Percentiles rank a stretch among this genome's conserved stretches.
Conservation (phyloP, 164 flowering plant genomes). For the Buxus sempervirens region DNA sequence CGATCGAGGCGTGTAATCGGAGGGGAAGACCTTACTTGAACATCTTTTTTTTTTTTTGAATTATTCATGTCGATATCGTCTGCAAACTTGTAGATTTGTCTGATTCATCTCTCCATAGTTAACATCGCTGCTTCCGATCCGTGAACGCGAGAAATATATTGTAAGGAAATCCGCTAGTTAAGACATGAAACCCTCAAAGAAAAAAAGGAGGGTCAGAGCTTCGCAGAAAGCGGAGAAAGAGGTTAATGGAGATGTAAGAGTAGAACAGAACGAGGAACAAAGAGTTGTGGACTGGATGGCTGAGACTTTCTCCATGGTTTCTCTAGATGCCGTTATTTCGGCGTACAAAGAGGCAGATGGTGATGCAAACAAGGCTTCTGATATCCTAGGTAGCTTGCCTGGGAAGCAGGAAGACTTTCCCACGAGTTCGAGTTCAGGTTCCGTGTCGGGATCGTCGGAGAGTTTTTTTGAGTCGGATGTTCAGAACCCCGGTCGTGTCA, state of each 20-base stretch:
- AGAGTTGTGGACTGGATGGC: slow-evolving; percentile 20
- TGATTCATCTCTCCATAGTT: not conserved
- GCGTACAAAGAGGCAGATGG: slow-evolving; percentile 42
- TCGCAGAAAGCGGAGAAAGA: slow-evolving; percentile 8
- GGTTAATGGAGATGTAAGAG: not conserved
- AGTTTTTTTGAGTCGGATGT: slow-evolving; percentile 26
- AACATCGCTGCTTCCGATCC: too few species aligned
- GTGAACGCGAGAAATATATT: too few species aligned
- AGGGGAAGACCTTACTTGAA: too few species aligned
- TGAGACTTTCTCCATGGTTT: slow-evolving; percentile 43
- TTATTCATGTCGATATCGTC: too few species aligned
- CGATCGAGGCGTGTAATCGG: too few species aligned
- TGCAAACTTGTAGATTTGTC: too few species aligned
- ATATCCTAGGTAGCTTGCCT: slow-evolving; percentile 25
- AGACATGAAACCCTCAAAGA: slow-evolving; percentile 26
- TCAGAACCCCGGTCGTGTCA: slow-evolving; percentile 13
- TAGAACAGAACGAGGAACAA: slow-evolving; percentile 15
- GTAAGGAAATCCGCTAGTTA: not conserved
- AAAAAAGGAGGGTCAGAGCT: slow-evolving; percentile 37
- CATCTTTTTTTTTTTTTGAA: too few species aligned
- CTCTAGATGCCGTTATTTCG: slow-evolving; percentile 33
- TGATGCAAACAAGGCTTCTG: slow-evolving; percentile 45
- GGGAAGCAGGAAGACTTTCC: slow-evolving; percentile 25
- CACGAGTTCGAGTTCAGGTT: slow-evolving; percentile 27
- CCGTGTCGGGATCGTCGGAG: slow-evolving; percentile 30